phyloP scores from a whole-genome alignment of 2,329 filamentous ascomycete genomes.

The Dactylellina parvicollis region DNA sequence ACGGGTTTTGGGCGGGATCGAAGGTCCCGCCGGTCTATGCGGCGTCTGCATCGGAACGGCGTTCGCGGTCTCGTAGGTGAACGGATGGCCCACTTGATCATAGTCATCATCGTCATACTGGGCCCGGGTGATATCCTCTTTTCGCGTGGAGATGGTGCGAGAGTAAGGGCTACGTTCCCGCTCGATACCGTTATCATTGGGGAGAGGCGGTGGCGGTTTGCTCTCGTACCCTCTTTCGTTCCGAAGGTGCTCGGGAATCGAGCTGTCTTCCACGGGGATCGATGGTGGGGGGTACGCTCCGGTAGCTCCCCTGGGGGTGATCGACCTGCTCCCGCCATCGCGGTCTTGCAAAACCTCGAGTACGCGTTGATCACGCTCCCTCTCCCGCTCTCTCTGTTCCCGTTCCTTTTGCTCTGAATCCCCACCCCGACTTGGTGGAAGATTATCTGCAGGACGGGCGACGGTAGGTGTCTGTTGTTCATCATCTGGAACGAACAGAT shows the following conservation, averaged over 20 bases:
- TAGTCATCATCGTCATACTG: slow-evolving; percentile 43
- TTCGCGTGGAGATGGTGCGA: slow-evolving; percentile 20
- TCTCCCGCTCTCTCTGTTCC: slow-evolving; percentile 33
- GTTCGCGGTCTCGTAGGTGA: slow-evolving; percentile 21
- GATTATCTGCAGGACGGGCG: slow-evolving; percentile 10
- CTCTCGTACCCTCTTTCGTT: slow-evolving; percentile 35
- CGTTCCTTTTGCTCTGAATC: slow-evolving; percentile 28
- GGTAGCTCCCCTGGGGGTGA: slow-evolving; percentile 24
- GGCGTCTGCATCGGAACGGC: not conserved
- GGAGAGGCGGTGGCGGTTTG: slow-evolving; percentile 45
- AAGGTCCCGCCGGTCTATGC: slow-evolving; percentile 8
- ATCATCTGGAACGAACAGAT: slow-evolving; percentile 49
- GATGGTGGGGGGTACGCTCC: slow-evolving; percentile 38
- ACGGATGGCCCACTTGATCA: slow-evolving; percentile 12
- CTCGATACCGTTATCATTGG: slow-evolving; percentile 48
- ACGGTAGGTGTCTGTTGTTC: slow-evolving; percentile 25
- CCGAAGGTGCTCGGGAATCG: slow-evolving; percentile 26
- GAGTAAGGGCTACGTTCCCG: slow-evolving; percentile 48
- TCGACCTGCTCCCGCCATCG: slow-evolving; percentile 30
- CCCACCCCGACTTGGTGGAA: slow-evolving; percentile 1
- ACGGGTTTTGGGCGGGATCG: slow-evolving; percentile 38
- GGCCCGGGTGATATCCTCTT: slow-evolving; percentile 19
- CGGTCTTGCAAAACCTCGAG: slow-evolving; percentile 46
- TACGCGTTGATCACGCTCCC: slow-evolving; percentile 45
- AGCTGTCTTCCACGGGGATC: slow-evolving; percentile 11